Evolutionary conservation across 257 asterid species (phyloP), one percentile per base, ranked within the genome.

Genomic region (Avicennia marina): DNA sequence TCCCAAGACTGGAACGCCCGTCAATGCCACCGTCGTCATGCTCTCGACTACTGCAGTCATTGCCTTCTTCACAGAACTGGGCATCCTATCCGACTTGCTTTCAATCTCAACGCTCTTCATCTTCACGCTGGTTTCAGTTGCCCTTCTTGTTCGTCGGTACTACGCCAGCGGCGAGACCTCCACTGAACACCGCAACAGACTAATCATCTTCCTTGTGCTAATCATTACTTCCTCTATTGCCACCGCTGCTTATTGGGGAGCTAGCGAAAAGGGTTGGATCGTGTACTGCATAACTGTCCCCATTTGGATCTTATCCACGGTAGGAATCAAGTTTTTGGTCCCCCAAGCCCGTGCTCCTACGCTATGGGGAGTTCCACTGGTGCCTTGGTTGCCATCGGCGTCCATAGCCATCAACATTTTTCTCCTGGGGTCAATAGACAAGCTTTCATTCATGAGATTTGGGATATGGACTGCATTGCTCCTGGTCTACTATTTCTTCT

Each of bases 311-410:
- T 7, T 74, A 0, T 72, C 83, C 6, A 80, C 93, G 4, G 57
- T 53, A 1, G 84, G 73, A n/a, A 59, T 83, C 0, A 25, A 44
- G 27, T n/a, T 45, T 1, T 59, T 62, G 0, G 78, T 81, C 42
- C 89, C 94, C 3, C 75, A 64, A 32, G 89, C 89, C 1, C 75
- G 81, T 19, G 22, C 15, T 3, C 94, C 94, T 0, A 67, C 60
- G 71, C 66, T 72, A 1, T 81, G 89, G 94, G 89, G 89, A 2
- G 83, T 78, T 22, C 94, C 94, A 3, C 56, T 75, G 52, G 89
- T 84, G 58, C 94, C 94, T 0, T 81, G 89, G 89, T 40, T 81
- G 59, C 94, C 94, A 25, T 80, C 89, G 6, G 64, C 65, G 2
- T 84, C 94, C 1, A 75, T 84, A 10, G 79, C 74, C 40, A 73